Base-by-base conservation (phyloP, 345 rosid species). In the Zanthoxylum bungeanum region DNA sequence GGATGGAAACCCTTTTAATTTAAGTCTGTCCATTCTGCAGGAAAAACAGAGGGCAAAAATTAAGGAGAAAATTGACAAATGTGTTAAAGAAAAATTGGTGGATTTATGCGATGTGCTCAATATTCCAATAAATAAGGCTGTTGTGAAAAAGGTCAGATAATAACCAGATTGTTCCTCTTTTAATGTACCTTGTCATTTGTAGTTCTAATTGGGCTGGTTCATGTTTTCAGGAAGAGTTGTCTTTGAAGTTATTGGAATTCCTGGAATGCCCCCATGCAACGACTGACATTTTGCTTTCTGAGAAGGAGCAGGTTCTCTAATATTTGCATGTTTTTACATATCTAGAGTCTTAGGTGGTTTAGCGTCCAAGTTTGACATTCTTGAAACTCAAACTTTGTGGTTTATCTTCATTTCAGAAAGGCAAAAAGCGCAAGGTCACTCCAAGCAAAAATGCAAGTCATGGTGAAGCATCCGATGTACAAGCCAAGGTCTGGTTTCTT, bases 41-140 rank as follows among this genome's bases (percentile, higher is more conserved):
- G 97, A 91, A 75, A 95, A 91, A 79, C 99, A 89, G 60, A 92
- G 86, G 62, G 78, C 86, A 22, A 84, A 83, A 81, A 79, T 86
- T 71, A 89, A 76, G 83, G 98, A 95, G 74, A 95, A 95, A 77
- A 76, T 95, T 69, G 99, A 95, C 68, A 95, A 91, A 79, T 95
- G 98, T 74, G 80, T 86, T 49, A 95, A 92, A 83, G 98, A 95
- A 70, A 95, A 89, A 74, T 67, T 95, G 75, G 60, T 91, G 21
- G 89, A 89, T 72, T 92, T 95, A 42, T 95, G 99, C 82, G 94
- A 92, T 72, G 80, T 95, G 61, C 97, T 95, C 44, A 89, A 95
- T 77, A 86, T 95, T 82, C 97, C 92, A 56, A 83, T 84, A 44
- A 88, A 71, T 72, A 92, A 76, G 76, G 85, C 91, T 46, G 68